Conservation (phyloP, 164 flowering plant species). For the Aristolochia contorta region DNA sequence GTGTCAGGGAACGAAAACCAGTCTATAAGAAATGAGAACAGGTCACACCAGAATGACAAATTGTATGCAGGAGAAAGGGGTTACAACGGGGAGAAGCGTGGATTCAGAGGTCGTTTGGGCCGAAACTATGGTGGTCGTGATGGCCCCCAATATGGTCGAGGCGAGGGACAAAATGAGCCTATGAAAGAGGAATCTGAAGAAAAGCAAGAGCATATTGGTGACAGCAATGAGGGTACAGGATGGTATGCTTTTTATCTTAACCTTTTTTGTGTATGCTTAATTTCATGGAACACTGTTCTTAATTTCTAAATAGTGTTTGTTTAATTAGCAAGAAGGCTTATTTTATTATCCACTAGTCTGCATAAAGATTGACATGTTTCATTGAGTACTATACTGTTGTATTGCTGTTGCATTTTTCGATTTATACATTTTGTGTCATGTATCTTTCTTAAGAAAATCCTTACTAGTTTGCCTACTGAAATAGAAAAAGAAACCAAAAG, state of each 20-base stretch:
- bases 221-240: conserved; percentile 1
- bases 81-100: conserved; percentile 5
- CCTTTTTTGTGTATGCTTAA: no score
- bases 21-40: conserved; percentile 7
- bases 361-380: no score
- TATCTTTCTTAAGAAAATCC: no score
- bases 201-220: conserved; percentile 5
- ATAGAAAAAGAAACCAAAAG: neutral
- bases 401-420: no score
- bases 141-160: conserved; percentile 5
- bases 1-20: conserved; percentile 7
- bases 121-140: conserved; percentile 14
- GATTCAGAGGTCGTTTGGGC: conserved; percentile 8
- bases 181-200: conserved; percentile 8
- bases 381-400: no score
- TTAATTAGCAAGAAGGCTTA: no score
- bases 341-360: no score
- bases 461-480: no score
- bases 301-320: no score
- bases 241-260: conserved; percentile 11
- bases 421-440: no score
- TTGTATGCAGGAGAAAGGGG: no score
- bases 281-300: no score
- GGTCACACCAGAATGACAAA: neutral
- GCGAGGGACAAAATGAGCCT: conserved; percentile 8